These are phyloP conservation scores for Bruguiera hainesii DNA, from an alignment of 441 rosid genomes.

Conservation along the genomic window DNA sequence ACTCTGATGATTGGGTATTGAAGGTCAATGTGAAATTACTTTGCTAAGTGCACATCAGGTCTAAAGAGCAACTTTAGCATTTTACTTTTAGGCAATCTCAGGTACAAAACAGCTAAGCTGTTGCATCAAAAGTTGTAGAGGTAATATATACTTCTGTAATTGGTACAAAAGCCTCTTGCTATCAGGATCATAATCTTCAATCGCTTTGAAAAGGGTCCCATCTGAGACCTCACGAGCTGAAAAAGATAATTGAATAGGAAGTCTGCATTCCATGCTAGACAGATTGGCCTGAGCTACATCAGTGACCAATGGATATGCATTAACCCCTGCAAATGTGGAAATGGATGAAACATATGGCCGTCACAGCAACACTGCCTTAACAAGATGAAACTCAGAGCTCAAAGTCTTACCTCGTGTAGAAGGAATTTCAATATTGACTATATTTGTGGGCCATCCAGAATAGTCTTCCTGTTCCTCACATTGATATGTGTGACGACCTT, in stretches of 20 bases:
- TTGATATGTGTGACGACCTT: conserved; percentile 53
- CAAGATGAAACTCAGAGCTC: conserved; percentile 13
- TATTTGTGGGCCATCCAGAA: conserved; percentile 98
- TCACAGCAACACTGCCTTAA: conserved; percentile 13
- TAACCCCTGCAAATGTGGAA: conserved; percentile 42
- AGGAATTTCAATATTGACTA: conserved; percentile 93
- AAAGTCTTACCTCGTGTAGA: conserved; percentile 53
- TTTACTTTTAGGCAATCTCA: not conserved
- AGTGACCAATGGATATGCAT: conserved; percentile 65
- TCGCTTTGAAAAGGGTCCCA: conserved; percentile 94
- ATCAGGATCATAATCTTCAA: conserved; percentile 90
- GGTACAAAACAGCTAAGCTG: not conserved
- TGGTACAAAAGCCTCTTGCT: conserved; percentile 82
- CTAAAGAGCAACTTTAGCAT: not conserved
- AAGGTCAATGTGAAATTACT: conserved; percentile 7
- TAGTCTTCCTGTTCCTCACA: conserved; percentile 85
- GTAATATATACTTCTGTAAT: conserved; percentile 60
- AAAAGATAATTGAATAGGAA: conserved; percentile 86
- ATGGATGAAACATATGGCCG: conserved; percentile 16
- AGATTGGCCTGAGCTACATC: conserved; percentile 55
- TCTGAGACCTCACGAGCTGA: conserved; percentile 95
- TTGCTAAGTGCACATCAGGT: conserved; percentile 4
- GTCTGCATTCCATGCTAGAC: conserved; percentile 83
- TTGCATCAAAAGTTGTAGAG: conserved; percentile 9
- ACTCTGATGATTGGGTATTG: not conserved